Conservation (phyloP, 2,329 filamentous ascomycete genomes). For the Zymoseptoria tritici region DNA sequence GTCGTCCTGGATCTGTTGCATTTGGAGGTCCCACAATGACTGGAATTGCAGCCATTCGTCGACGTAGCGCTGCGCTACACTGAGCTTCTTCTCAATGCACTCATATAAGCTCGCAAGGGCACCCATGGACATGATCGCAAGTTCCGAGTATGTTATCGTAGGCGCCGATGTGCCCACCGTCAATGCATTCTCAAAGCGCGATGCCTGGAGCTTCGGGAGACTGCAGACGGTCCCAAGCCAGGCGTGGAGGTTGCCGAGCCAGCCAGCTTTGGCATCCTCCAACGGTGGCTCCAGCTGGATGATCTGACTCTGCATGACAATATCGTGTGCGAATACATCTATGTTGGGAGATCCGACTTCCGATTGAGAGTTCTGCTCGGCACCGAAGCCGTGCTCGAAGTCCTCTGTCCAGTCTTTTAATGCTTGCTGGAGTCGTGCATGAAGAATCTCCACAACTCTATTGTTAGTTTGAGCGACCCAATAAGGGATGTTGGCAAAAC, state of each 20-base stretch:
- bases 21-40: constrained; percentile 94
- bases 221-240: constrained; percentile 94
- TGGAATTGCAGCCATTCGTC: constrained; percentile 99
- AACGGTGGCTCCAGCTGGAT: constrained; percentile 93
- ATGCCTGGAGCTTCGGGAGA: constrained; percentile 87
- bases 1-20: constrained; percentile 87
- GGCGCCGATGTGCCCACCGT: constrained; percentile 53
- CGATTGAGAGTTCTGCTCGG: constrained; percentile 27
- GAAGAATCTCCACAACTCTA: constrained; percentile 72
- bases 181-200: constrained; percentile 83
- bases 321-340: constrained; percentile 73
- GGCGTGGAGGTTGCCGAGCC: constrained; percentile 84
- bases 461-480: constrained; percentile 87
- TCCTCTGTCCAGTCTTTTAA: constrained; percentile 80
- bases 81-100: constrained; percentile 74
- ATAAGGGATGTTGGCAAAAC: constrained; percentile 83
- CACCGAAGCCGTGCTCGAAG: constrained; percentile 53
- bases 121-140: constrained; percentile 75
- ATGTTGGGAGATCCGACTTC: constrained; percentile 55
- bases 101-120: constrained; percentile 73
- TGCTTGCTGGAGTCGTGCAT: constrained; percentile 74
- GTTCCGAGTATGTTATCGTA: constrained; percentile 69
- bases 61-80: constrained; percentile 74
- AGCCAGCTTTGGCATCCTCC: constrained; percentile 83
- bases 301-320: constrained; percentile 96